A percentile compares a stretch with the other conserved stretches of the same genome.
These are phyloP conservation scores for Leccinum olivaceoglutinosum DNA, from an alignment of 1,284 basidiomycete genomes.

Conservation along the genomic window DNA sequence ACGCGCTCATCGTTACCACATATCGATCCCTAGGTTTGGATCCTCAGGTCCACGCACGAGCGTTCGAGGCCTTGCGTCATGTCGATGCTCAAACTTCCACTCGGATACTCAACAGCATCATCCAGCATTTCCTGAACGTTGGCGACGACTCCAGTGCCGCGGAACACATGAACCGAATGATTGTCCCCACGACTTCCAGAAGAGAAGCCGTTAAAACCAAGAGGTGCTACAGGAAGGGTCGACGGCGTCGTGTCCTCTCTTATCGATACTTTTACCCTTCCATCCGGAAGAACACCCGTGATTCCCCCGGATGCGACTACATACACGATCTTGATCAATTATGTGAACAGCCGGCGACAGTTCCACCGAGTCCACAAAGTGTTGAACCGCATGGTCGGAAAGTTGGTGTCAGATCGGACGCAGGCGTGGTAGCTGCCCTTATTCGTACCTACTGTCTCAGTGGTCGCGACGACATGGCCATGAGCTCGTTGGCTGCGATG, in stretches of 20 bases:
- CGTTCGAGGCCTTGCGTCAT: constrained; percentile 41
- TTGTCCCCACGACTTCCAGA: constrained; percentile 32
- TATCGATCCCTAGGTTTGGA: constrained; percentile 61
- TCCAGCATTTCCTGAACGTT: constrained; percentile 55
- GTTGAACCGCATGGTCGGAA: constrained; percentile 41
- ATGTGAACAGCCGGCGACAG: constrained; percentile 43
- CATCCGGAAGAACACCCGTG: constrained; percentile 8
- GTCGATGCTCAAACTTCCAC: constrained; percentile 40
- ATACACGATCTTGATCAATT: constrained; percentile 59
- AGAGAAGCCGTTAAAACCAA: constrained; percentile 19
- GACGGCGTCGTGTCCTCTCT: constrained; percentile 25
- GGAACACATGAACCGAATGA: constrained; percentile 49
- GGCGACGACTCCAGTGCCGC: constrained; percentile 43
- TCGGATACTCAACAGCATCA: constrained; percentile 55
- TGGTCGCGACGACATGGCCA: constrained; percentile 43
- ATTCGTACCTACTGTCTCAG: constrained; percentile 48
- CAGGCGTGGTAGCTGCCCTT: constrained; percentile 45
- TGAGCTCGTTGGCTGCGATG: constrained; percentile 43
- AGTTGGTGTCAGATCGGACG: constrained; percentile 40
- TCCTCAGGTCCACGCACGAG: constrained; percentile 44
- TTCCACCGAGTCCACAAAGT: constrained; percentile 42
- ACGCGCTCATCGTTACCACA: constrained; percentile 50
- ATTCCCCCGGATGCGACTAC: constrained; percentile 51
- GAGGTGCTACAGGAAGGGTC: constrained; percentile 31
- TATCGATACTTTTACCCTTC: constrained; percentile 4